Evolutionary conservation across 768 basidiomycete genomes (phyloP).

Genomic region (Lactarius quietus): DNA sequence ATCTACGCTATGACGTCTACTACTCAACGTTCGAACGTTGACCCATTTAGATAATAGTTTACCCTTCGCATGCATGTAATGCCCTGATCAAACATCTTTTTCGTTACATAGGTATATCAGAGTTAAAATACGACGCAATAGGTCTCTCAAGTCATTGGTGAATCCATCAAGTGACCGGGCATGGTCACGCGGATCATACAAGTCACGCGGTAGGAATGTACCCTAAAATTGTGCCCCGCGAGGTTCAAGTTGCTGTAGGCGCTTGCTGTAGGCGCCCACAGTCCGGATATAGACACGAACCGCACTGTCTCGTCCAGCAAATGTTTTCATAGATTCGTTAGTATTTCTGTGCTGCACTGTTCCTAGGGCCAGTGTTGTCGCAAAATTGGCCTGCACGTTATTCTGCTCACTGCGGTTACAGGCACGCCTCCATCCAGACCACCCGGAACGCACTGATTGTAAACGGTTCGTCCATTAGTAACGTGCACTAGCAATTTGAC

Average conservation of each 20-base stretch:
- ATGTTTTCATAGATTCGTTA: neutral
- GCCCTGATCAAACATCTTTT: neutral
- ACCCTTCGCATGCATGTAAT: conserved; percentile 10
- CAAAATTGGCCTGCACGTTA: conserved; percentile 26
- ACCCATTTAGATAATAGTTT: conserved; percentile 13
- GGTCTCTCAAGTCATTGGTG: neutral
- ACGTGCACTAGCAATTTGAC: conserved; percentile 41
- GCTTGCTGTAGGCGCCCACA: neutral
- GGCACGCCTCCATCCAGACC: conserved; percentile 51
- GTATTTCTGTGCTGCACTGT: neutral
- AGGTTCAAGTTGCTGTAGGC: neutral
- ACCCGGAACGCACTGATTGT: conserved; percentile 40
- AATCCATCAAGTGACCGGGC: too few relatives aligned
- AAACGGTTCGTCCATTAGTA: conserved; percentile 29
- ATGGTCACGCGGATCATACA: too few relatives aligned
- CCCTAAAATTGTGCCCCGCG: conserved; percentile 1
- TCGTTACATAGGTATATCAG: neutral
- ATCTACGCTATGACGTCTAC: neutral
- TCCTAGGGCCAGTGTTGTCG: neutral
- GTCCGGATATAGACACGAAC: neutral
- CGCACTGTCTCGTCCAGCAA: too few relatives aligned
- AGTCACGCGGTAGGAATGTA: neutral
- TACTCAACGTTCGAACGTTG: neutral
- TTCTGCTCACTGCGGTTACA: conserved; percentile 42
- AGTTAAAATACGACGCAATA: too few relatives aligned